A percentile compares a stretch with the other conserved stretches of the same genome.
These are phyloP conservation scores for Rubia yunnanensis DNA, from an alignment of 257 asterid species.

Conservation along the genomic window DNA sequence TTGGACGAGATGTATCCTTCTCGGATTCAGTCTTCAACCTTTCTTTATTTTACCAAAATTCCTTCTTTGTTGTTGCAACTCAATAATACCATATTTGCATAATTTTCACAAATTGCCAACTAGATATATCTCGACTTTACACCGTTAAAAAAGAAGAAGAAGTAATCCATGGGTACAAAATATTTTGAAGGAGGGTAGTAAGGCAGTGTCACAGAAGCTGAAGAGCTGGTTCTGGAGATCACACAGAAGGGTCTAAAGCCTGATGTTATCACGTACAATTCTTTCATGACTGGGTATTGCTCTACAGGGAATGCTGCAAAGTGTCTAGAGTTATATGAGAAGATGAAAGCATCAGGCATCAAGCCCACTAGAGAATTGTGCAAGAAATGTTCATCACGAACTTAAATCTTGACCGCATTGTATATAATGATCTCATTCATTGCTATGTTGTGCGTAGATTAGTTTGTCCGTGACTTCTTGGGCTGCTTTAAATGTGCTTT, in stretches of 20 bases:
- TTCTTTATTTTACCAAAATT: no score
- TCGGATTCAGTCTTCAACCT: no score
- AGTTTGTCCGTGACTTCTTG: no score
- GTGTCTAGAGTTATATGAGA: neutral
- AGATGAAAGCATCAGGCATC: constrained; percentile 34
- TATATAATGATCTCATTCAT: constrained; percentile 56
- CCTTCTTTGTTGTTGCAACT: no score
- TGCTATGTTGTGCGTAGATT: constrained; percentile 40
- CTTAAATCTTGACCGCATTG: constrained; percentile 48
- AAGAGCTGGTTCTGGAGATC: constrained; percentile 40
- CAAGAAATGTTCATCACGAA: constrained; percentile 42
- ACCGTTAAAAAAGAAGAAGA: no score
- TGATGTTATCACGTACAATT: neutral
- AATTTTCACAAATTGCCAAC: no score
- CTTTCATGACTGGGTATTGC: neutral
- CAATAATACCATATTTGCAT: no score
- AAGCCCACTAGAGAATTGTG: constrained; percentile 52
- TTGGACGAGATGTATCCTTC: no score
- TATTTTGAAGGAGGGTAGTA: no score
- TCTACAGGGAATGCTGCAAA: neutral
- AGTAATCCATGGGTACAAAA: no score
- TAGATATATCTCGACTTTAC: no score
- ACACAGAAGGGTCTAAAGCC: constrained; percentile 18
- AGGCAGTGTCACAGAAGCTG: constrained; percentile 53
- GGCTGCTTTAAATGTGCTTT: no score